Base-by-base conservation (phyloP, 2,329 filamentous ascomycete genomes). In the Mycosphaerella arachidis region DNA sequence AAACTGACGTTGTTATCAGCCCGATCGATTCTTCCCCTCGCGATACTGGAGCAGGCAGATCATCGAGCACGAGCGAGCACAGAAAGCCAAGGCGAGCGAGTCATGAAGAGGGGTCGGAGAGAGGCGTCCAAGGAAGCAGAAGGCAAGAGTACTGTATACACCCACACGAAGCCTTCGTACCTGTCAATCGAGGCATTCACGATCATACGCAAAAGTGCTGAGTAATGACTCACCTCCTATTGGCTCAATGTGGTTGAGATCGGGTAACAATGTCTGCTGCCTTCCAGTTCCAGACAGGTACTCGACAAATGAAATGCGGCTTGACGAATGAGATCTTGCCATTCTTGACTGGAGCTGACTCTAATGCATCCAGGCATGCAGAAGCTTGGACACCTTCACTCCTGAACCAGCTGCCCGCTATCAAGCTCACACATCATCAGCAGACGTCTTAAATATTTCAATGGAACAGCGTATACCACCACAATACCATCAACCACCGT, bases 21-120 rank as follows among this genome's bases (percentile, higher is more conserved):
- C 84, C 58, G 85, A 85, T 69, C 81, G 88, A 71, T 94, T 92
- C 83, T 92, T 88, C 76, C 90, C 90, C 52, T 94, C 90, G 78
- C 84, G 91, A 85, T 86, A 88, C 77, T 90, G 87, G 87, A 88
- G 84, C 77, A 87, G 80, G 73, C 84, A 90, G 71, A 87, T 90
- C 58, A 82, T 82, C 66, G 86, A 90, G 70, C 83, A 90, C 71
- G 87, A 90, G 75, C 80, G 80, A 70, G 65, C 58, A 57, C 63
- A 66, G 55, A 63, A 62, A 52, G 64, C 57, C 9, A 59, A 62
- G 29, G 64, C 48, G 13, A 33, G 29, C n/a, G 54, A 57, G 55
- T 57, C 37, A 60, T 54, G 58, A 60, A 30, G 27, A 6, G 31
- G 27, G 29, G 43, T 13, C 31, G 40, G 16, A 30, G 45, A n/a